Evolutionary conservation across 768 basidiomycete species (phyloP).

Genomic region (Hygrophoropsis aurantiaca): DNA sequence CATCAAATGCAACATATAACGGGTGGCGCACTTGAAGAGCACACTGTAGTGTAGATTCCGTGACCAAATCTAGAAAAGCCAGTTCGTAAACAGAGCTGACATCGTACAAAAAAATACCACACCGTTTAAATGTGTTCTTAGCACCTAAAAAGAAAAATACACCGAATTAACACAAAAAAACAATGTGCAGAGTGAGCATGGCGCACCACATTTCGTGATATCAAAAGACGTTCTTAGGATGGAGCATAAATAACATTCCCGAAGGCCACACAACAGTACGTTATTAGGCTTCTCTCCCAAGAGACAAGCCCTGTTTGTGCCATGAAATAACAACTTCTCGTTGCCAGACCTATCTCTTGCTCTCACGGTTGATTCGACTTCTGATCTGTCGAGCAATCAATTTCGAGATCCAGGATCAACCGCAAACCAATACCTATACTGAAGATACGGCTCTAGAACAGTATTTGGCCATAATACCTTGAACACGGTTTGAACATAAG

Average conservation of each 20-base stretch:
- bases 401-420: constrained; percentile 21
- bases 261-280: constrained; percentile 46
- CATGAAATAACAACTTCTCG: constrained; percentile 66
- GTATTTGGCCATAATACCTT: constrained; percentile 49
- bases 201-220: constrained; percentile 56
- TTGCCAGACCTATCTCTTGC: constrained; percentile 36
- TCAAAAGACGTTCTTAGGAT: constrained; percentile 63
- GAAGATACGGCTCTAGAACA: constrained; percentile 42
- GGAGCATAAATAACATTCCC: constrained; percentile 54
- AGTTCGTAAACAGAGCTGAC: not conserved
- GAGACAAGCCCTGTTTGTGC: constrained; percentile 58
- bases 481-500: constrained; percentile 49
- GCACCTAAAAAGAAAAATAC: constrained; percentile 36
- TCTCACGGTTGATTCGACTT: constrained; percentile 25
- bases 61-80: constrained; percentile 52
- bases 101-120: not conserved
- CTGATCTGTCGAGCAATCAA: constrained; percentile 17
- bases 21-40: constrained; percentile 57
- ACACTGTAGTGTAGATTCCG: constrained; percentile 66
- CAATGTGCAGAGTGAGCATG: too few relatives aligned
- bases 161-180: constrained; percentile 1
- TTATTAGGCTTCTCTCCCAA: constrained; percentile 53
- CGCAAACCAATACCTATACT: constrained; percentile 44
- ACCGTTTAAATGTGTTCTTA: constrained; percentile 57
- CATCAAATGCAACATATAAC: not conserved